Conservation (phyloP, 2,329 filamentous ascomycete species). For the Paracoccidioides lutzii region DNA sequence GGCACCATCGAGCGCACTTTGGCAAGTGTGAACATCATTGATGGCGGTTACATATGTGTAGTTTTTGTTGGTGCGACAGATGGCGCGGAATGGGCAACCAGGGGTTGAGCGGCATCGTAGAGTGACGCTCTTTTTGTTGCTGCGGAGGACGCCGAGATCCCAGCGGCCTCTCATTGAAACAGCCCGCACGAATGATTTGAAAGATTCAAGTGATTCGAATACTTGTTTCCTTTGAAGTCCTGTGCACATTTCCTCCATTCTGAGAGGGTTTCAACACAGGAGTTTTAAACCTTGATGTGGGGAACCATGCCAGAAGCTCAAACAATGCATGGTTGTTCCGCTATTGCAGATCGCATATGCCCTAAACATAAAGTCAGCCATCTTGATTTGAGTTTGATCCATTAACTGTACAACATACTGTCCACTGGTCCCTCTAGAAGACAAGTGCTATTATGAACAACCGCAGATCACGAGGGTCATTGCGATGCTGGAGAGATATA, state of each 20-base stretch:
- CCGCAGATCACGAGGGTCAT: no score
- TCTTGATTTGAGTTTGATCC: not conserved
- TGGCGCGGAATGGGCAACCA: conserved; percentile 29
- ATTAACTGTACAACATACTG: not conserved
- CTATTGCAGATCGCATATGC: not conserved
- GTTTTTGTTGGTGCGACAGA: conserved; percentile 30
- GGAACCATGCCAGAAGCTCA: no score
- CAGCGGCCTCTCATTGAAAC: conserved; percentile 31
- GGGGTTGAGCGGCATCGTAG: conserved; percentile 27
- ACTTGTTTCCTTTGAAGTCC: conserved; percentile 28
- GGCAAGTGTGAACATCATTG: conserved; percentile 28
- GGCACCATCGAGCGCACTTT: conserved; percentile 14
- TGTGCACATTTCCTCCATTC: conserved; percentile 28
- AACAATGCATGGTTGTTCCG: not conserved
- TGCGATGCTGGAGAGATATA: no score
- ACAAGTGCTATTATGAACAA: not conserved
- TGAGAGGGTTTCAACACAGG: not conserved
- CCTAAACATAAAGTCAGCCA: not conserved
- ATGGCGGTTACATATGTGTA: conserved; percentile 29
- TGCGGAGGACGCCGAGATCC: conserved; percentile 29
- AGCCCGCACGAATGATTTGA: conserved; percentile 26
- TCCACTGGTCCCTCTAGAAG: not conserved
- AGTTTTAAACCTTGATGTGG: no score
- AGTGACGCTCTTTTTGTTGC: conserved; percentile 31
- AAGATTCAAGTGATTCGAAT: conserved; percentile 27